These are phyloP conservation scores for Rhinocladiella similis DNA, from an alignment of 2,329 filamentous ascomycete species.

Conservation along the genomic window DNA sequence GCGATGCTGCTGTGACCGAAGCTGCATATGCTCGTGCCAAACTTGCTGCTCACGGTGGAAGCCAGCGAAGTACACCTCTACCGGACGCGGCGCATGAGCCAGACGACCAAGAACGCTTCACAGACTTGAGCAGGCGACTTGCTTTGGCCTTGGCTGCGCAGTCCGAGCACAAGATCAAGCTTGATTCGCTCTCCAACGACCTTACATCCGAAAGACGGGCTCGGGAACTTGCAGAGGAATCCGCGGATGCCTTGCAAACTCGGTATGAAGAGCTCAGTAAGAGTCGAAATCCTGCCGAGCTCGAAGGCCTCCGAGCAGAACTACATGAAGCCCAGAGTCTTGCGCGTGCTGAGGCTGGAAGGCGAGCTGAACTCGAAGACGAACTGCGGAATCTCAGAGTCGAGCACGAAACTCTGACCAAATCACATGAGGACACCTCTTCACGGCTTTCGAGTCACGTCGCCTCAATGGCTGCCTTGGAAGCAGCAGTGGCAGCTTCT, in stretches of 20 bases:
- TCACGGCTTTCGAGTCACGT: slow-evolving; percentile 69
- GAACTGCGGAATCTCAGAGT: slow-evolving; percentile 73
- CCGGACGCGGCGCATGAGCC: slow-evolving; percentile 58
- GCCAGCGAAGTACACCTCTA: slow-evolving; percentile 53
- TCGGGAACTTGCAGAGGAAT: slow-evolving; percentile 84
- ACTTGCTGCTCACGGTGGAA: slow-evolving; percentile 73
- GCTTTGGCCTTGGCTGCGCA: slow-evolving; percentile 78
- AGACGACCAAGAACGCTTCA: slow-evolving; percentile 65
- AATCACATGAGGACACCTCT: slow-evolving; percentile 66
- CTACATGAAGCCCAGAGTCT: slow-evolving; percentile 77
- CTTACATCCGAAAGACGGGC: slow-evolving; percentile 78
- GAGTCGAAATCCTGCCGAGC: slow-evolving; percentile 79
- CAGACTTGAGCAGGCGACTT: slow-evolving; percentile 77
- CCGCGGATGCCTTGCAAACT: slow-evolving; percentile 75
- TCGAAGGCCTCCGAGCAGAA: slow-evolving; percentile 82
- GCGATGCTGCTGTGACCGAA: slow-evolving; percentile 91
- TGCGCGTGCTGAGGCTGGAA: slow-evolving; percentile 77
- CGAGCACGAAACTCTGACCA: slow-evolving; percentile 78
- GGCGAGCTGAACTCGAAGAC: slow-evolving; percentile 73
- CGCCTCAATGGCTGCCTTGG: slow-evolving; percentile 71
- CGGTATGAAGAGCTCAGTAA: slow-evolving; percentile 80
- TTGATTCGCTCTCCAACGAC: slow-evolving; percentile 69
- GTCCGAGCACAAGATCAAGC: slow-evolving; percentile 73
- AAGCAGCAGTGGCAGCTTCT: slow-evolving; percentile 76
- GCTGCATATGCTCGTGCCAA: slow-evolving; percentile 94